Conservation (phyloP, 176 grass and related monocot species). For the Carex myosuroides region DNA sequence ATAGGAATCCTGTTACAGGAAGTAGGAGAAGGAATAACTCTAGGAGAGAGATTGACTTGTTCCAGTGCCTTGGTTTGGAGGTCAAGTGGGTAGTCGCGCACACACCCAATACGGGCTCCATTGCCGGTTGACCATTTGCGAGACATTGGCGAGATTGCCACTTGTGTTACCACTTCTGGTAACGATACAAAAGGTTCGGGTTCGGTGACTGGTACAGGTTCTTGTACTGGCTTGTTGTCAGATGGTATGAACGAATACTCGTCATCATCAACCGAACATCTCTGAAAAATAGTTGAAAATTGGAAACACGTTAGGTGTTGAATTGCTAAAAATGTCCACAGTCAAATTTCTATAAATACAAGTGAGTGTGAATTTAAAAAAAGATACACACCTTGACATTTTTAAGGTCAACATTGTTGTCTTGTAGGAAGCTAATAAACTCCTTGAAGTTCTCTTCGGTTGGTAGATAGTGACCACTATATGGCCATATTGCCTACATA, state of each 20-base stretch:
- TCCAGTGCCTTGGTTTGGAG: conserved; percentile 78
- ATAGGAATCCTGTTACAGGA: conserved; percentile 42
- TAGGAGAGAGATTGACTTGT: conserved; percentile 88
- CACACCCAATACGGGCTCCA: conserved; percentile 68
- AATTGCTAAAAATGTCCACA: background rate
- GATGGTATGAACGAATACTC: conserved; percentile 37
- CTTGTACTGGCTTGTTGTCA: background rate
- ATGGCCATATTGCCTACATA: conserved; percentile 87
- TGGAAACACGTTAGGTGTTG: background rate
- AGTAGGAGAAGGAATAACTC: conserved; percentile 35
- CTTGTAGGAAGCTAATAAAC: conserved; percentile 83
- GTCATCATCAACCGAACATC: conserved; percentile 74
- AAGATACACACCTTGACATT: conserved; percentile 74
- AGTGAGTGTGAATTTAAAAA: background rate
- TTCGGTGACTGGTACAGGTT: conserved; percentile 8
- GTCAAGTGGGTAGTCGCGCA: conserved; percentile 63
- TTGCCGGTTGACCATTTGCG: conserved; percentile 58
- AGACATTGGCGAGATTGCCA: conserved; percentile 27
- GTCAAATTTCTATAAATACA: background rate
- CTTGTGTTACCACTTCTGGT: background rate
- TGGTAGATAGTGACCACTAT: conserved; percentile 92
- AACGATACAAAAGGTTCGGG: background rate
- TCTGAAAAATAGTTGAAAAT: conserved; percentile 28
- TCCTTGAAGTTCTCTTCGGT: conserved; percentile 91
- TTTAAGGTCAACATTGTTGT: conserved; percentile 68